Percentiles rank a stretch among this genome's conserved stretches.
phyloP scores from a whole-genome alignment of 208 protist genomes.

The Leishmania gerbilli region DNA sequence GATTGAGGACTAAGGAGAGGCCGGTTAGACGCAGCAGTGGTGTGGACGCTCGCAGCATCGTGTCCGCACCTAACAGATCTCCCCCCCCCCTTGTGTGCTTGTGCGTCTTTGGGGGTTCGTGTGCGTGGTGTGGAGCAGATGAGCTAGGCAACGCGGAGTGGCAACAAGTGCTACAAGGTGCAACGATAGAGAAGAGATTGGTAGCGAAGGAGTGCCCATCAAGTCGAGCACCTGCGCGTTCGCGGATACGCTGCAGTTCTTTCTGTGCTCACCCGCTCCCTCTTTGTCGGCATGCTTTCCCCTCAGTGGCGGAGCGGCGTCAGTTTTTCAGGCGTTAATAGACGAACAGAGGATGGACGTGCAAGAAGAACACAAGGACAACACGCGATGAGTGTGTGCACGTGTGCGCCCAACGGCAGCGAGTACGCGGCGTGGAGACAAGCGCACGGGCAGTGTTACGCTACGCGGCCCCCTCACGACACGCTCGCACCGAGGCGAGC shows the following conservation, averaged over 20 bases:
- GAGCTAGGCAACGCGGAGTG: neutral
- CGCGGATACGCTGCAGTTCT: neutral
- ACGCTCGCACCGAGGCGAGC: neutral
- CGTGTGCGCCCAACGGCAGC: neutral
- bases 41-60: slow-evolving; percentile 5
- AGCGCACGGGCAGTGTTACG: neutral
- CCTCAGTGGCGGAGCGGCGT: neutral
- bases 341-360: neutral
- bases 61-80: neutral
- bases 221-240: neutral
- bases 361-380: too few relatives aligned
- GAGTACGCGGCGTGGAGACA: neutral
- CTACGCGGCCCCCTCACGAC: neutral
- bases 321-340: neutral
- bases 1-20: neutral
- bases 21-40: neutral
- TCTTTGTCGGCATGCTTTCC: neutral
- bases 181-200: neutral
- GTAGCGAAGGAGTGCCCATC: neutral
- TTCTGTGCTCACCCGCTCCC: neutral
- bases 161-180: neutral
- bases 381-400: neutral
- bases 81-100: too few relatives aligned
- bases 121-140: neutral
- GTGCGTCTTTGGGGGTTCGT: neutral